Conservation (phyloP, 805 yeast genomes). For the Metschnikowia santaceciliae region DNA sequence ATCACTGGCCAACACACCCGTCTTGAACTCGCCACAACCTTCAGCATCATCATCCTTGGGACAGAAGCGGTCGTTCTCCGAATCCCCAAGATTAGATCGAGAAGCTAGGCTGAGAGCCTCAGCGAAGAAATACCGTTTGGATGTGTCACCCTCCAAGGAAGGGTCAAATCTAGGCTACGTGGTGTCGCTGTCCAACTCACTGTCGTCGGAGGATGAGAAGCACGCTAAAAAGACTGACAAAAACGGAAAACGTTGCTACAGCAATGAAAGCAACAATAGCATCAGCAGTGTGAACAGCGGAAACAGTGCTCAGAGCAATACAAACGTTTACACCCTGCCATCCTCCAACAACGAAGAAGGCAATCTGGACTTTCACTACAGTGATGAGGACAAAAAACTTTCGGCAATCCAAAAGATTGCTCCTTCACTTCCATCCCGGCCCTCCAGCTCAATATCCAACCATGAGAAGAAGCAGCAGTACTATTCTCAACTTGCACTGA, state of each 20-base stretch:
- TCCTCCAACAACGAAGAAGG: constrained; percentile 31
- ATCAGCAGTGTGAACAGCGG: constrained; percentile 13
- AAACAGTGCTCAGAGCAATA: constrained; percentile 2
- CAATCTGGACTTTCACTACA: constrained; percentile 9
- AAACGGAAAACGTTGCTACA: constrained; percentile 13
- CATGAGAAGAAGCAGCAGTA: constrained; percentile 19
- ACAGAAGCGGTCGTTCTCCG: constrained; percentile 20
- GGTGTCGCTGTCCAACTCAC: constrained; percentile 19
- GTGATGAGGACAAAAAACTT: constrained; percentile 15
- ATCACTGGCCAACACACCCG: constrained; percentile 2
- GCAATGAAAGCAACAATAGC: constrained; percentile 12
- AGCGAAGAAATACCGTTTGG: constrained; percentile 8
- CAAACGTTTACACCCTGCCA: constrained; percentile 31
- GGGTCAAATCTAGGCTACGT: constrained; percentile 1
- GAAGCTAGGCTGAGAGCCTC: constrained; percentile 7
- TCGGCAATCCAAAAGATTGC: constrained; percentile 3
- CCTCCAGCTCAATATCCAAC: constrained; percentile 13
- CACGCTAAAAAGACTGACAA: constrained; percentile 14
- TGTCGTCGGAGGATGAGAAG: constrained; percentile 23
- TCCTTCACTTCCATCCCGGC: constrained; percentile 12
- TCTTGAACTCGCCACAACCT: constrained; percentile 5
- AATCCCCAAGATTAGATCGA: constrained; percentile 18
- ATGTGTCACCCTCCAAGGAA: constrained; percentile 15
- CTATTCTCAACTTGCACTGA: constrained; percentile 17
- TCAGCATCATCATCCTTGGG: constrained; percentile 5